Conservation (phyloP, 2,329 filamentous ascomycete species). For the Graphilbum fragrans region DNA sequence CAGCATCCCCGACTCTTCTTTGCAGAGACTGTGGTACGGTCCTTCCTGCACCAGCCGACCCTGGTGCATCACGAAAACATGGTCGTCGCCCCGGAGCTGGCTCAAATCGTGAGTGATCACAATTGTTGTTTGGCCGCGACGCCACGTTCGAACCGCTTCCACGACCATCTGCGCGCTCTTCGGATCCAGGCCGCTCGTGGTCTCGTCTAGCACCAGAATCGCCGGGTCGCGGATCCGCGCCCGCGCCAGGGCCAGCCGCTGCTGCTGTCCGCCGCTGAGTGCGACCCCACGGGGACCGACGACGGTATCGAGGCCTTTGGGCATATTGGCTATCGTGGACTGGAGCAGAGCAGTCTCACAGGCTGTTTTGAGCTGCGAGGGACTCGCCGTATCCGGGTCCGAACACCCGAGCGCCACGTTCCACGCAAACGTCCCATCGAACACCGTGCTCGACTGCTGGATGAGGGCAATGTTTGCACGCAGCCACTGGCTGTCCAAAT, state of each 20-base stretch:
- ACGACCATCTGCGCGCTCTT: slow-evolving; percentile 56
- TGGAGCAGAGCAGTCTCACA: slow-evolving; percentile 58
- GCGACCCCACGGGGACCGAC: slow-evolving; percentile 52
- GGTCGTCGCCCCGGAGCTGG: slow-evolving; percentile 62
- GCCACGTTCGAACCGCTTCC: slow-evolving; percentile 65
- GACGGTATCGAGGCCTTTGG: slow-evolving; percentile 57
- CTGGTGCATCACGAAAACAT: slow-evolving; percentile 66
- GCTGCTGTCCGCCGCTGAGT: slow-evolving; percentile 76
- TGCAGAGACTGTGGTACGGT: slow-evolving; percentile 25
- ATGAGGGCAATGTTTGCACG: slow-evolving; percentile 67
- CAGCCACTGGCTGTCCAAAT: slow-evolving; percentile 58
- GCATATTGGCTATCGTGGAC: slow-evolving; percentile 52
- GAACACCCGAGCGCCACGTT: slow-evolving; percentile 65
- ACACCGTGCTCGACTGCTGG: slow-evolving; percentile 71
- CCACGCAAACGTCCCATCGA: slow-evolving; percentile 64
- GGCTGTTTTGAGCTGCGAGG: slow-evolving; percentile 43
- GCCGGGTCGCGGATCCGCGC: slow-evolving; percentile 66
- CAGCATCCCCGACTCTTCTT: not conserved
- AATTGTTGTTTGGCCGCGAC: slow-evolving; percentile 72
- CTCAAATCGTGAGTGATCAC: slow-evolving; percentile 85
- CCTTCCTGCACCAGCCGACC: slow-evolving; percentile 60
- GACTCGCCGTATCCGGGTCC: not conserved
- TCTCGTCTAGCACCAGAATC: slow-evolving; percentile 77
- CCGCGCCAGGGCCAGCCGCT: slow-evolving; percentile 69
- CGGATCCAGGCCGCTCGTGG: slow-evolving; percentile 77